Base-by-base conservation (phyloP, 1,139 yeast genomes). In the Kazachstania sp. region DNA sequence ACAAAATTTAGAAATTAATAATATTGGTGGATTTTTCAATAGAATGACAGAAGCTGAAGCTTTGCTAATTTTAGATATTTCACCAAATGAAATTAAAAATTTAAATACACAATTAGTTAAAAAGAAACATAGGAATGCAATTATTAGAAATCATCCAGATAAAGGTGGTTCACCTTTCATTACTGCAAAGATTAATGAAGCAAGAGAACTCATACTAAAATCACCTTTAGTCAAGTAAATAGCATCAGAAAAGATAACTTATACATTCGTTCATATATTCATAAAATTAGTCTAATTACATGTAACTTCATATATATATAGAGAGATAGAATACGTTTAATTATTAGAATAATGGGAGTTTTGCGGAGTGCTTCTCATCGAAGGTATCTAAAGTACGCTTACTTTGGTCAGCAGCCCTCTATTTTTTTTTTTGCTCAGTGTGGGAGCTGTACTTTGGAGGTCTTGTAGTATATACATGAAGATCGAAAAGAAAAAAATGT, bases 171-270 rank as follows among this genome's bases (percentile, higher is more conserved):
- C 95, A 26, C 92, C 97, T n/a, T 90, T 78, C 60, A 68, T 92
- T 63, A 97, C 98, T 50, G 87, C 96, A 47, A 92, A 92, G 72
- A 86, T 92, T 54, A 92, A 92, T 66, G 97, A 92, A 69, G 98
- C 98, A 45, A 55, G 58, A 42, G 65, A 63, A 23, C 44, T 62
- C 8, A 43, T 63, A 23, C 47, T 49, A 20, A 48, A 54, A n/a
- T 60, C 65, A 37, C 49, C 52, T 16, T 46, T 60, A 45, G 31
- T 60, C 18, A 52, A 51, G 32, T 49, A 53, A 38, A 38, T 39
- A n/a, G 51, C 38, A 41, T n/a, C n/a, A n/a, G n/a, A n/a, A n/a
- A n/a, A n/a, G 15, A 15, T 1, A 9, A 7, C 4, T 13, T n/a
- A n/a, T n/a, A n/a, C n/a, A n/a, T n/a, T n/a, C n/a, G n/a, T n/a